Conservation (phyloP, 2,329 filamentous ascomycete species). For the Neoscytalidium dimidiatum region DNA sequence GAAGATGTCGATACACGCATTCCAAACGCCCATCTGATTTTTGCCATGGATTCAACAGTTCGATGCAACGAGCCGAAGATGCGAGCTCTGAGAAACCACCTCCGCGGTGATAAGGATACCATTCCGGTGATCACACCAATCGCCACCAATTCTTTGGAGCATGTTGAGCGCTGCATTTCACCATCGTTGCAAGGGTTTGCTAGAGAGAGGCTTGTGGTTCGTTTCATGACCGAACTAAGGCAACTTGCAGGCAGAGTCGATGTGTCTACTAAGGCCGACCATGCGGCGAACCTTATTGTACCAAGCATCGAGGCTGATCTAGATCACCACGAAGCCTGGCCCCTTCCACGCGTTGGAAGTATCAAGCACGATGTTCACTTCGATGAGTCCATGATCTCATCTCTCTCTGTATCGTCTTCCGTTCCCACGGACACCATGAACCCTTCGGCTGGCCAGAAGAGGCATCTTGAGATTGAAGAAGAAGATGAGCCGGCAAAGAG, state of each 20-base stretch:
- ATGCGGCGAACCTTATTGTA: slow-evolving; percentile 31
- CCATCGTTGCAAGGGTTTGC: slow-evolving; percentile 8
- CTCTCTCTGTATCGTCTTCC: neutral
- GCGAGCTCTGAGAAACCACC: neutral
- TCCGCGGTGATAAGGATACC: neutral
- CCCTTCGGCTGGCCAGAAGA: slow-evolving; percentile 22
- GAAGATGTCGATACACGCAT: slow-evolving; percentile 23
- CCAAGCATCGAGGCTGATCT: slow-evolving; percentile 26
- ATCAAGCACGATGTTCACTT: slow-evolving; percentile 9
- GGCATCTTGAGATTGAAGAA: slow-evolving; percentile 19
- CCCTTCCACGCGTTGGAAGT: slow-evolving; percentile 14
- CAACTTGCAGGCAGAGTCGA: slow-evolving; percentile 37
- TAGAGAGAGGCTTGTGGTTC: slow-evolving; percentile 38
- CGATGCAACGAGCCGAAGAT: neutral
- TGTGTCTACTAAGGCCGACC: slow-evolving; percentile 28
- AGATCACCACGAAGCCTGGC: slow-evolving; percentile 22
- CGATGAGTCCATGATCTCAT: slow-evolving; percentile 1
- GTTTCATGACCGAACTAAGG: slow-evolving; percentile 36
- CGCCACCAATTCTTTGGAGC: slow-evolving; percentile 44
- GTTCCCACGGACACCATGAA: neutral
- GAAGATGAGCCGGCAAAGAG: slow-evolving; percentile 26
- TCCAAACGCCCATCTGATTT: slow-evolving; percentile 37
- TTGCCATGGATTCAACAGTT: slow-evolving; percentile 42
- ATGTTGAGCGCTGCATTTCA: slow-evolving; percentile 45
- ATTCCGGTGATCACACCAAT: slow-evolving; percentile 42